Conservation (phyloP, 192 early-diverging fungal species). For the Geranomyces variabilis region DNA sequence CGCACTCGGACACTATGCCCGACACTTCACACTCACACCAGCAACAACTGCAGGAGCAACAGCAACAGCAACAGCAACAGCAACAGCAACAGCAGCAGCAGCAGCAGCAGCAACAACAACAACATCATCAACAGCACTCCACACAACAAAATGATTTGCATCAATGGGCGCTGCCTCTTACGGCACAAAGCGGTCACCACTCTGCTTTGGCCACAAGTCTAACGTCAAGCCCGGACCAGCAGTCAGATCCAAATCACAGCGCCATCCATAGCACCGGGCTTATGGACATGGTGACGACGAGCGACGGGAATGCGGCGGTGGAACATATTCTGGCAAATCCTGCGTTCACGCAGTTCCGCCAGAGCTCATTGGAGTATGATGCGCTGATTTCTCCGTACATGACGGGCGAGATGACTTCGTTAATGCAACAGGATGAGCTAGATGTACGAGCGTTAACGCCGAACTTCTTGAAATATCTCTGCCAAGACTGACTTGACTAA, state of each 20-base stretch:
- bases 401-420: not conserved
- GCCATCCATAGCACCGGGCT: not conserved
- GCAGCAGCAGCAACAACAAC: constrained; percentile 7
- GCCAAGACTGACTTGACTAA: not conserved
- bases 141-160: not conserved
- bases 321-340: not conserved
- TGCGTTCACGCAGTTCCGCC: not conserved
- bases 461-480: not conserved
- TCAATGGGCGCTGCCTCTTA: not conserved
- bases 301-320: not conserved
- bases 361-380: not conserved
- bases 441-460: too few species aligned
- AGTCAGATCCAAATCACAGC: not conserved
- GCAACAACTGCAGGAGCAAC: not conserved
- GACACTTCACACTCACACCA: not conserved
- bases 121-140: not conserved
- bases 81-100: constrained; percentile 12
- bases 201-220: not conserved
- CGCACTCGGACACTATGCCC: too few species aligned
- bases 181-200: not conserved
- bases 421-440: constrained; percentile 16
- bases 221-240: not conserved
- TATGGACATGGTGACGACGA: not conserved
- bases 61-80: constrained; percentile 13
- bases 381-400: not conserved